These are phyloP conservation scores for Fusarium stilboides DNA, from an alignment of 2,329 filamentous ascomycete species.

Conservation along the genomic window DNA sequence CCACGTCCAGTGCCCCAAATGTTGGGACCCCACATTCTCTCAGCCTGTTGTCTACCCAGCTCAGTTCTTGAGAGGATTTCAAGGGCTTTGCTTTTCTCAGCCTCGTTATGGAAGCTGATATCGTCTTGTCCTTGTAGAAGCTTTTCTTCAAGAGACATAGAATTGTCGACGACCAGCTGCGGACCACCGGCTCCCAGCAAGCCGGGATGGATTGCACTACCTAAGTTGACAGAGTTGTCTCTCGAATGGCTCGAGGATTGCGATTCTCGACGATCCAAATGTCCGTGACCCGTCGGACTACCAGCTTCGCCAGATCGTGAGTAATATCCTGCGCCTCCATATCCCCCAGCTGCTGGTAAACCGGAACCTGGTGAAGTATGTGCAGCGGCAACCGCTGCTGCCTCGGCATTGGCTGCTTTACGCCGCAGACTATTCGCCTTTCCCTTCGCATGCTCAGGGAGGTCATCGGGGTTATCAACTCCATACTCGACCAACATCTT, in stretches of 20 bases:
- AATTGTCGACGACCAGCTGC: slow-evolving; percentile 59
- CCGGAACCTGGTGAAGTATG: slow-evolving; percentile 38
- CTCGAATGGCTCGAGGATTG: slow-evolving; percentile 50
- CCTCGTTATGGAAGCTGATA: slow-evolving; percentile 62
- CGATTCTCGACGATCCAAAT: slow-evolving; percentile 49
- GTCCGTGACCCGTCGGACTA: slow-evolving; percentile 49
- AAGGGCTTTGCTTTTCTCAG: slow-evolving; percentile 65
- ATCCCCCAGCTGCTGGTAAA: slow-evolving; percentile 42
- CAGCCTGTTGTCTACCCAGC: slow-evolving; percentile 64
- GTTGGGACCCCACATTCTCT: slow-evolving; percentile 66
- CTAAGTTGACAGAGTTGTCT: slow-evolving; percentile 59
- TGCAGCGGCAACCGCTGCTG: slow-evolving; percentile 60
- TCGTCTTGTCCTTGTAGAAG: slow-evolving; percentile 65
- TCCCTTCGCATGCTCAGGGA: slow-evolving; percentile 85
- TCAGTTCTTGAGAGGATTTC: slow-evolving; percentile 68
- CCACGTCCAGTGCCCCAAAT: slow-evolving; percentile 60
- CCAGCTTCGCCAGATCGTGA: slow-evolving; percentile 38
- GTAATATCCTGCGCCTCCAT: slow-evolving; percentile 49
- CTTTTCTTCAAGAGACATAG: slow-evolving; percentile 65
- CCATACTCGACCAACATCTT: slow-evolving; percentile 92
- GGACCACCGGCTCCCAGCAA: slow-evolving; percentile 62
- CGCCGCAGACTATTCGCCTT: slow-evolving; percentile 83
- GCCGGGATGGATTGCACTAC: slow-evolving; percentile 59
- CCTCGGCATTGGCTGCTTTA: slow-evolving; percentile 75
- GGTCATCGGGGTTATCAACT: slow-evolving; percentile 89